Percentiles rank a stretch among this genome's conserved stretches.
Evolutionary conservation across 345 rosid genomes (phyloP).

Genomic region (Adansonia digitata): DNA sequence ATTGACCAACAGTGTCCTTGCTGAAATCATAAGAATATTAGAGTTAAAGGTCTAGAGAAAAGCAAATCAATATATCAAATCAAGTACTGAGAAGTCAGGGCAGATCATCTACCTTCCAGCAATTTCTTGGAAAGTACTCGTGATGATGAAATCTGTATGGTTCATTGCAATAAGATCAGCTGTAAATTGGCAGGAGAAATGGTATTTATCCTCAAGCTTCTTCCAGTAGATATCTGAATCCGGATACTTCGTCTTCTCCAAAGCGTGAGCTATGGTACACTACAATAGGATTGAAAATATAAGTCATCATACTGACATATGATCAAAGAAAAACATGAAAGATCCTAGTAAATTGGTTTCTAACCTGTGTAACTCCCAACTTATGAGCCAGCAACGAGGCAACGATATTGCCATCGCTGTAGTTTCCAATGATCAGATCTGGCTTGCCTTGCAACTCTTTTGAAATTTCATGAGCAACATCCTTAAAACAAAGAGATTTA

Average conservation of each 20-base stretch:
- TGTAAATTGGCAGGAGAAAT: conserved; percentile 91
- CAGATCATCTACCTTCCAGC: conserved; percentile 83
- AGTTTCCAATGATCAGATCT: conserved; percentile 90
- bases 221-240: conserved; percentile 97
- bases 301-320: background rate
- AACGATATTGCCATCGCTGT: conserved; percentile 93
- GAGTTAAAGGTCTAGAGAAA: background rate
- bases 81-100: background rate
- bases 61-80: background rate
- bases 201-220: conserved; percentile 83
- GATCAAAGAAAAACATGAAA: background rate
- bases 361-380: conserved; percentile 89
- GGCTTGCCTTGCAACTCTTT: conserved; percentile 89
- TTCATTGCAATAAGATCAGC: conserved; percentile 95
- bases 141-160: conserved; percentile 95
- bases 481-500: conserved; percentile 33
- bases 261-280: conserved; percentile 97
- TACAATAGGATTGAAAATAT: conserved; percentile 17
- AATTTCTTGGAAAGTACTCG: conserved; percentile 96
- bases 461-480: conserved; percentile 67
- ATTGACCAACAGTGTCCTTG: conserved; percentile 89
- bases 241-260: conserved; percentile 92
- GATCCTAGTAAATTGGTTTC: background rate
- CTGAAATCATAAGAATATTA: conserved; percentile 25
- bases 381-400: conserved; percentile 87